Evolutionary conservation across 768 basidiomycete genomes (phyloP).

Genomic region (Boletus rufocinnamomeus): DNA sequence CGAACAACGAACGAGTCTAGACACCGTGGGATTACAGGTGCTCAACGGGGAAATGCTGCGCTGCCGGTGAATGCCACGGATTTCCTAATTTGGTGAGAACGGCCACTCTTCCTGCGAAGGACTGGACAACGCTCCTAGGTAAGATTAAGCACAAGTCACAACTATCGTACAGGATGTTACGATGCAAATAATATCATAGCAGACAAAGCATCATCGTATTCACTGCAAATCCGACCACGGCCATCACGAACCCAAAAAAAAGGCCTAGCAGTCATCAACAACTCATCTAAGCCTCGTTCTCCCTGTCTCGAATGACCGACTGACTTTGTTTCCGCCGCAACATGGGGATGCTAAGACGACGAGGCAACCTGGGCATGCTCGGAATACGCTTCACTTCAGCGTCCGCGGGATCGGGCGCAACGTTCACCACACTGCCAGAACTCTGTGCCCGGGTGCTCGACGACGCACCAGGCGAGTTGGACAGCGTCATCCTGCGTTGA

Average conservation of each 20-base stretch:
- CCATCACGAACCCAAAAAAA: not conserved
- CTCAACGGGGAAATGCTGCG: too few relatives aligned
- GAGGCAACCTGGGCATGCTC: constrained; percentile 29
- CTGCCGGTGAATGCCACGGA: too few relatives aligned
- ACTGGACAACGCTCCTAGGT: too few relatives aligned
- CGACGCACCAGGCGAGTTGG: constrained; percentile 13
- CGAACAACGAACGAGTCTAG: too few relatives aligned
- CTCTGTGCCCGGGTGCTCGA: not conserved
- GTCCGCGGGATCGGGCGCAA: too few relatives aligned
- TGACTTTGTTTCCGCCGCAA: constrained; percentile 31
- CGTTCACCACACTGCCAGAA: not conserved
- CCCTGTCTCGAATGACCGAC: constrained; percentile 3
- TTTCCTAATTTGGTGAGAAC: too few relatives aligned
- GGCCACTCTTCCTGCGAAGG: too few relatives aligned
- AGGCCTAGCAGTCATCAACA: not conserved
- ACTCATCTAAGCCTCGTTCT: not conserved
- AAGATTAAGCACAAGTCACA: not conserved
- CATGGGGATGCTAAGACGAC: constrained; percentile 33
- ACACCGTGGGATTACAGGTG: too few relatives aligned
- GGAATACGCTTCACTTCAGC: constrained; percentile 19
- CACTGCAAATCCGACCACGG: not conserved
- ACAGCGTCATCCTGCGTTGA: constrained; percentile 26
- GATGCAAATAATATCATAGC: constrained; percentile 1
- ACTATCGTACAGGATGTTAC: constrained; percentile 2
- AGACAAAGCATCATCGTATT: not conserved